Percentiles rank a stretch among this genome's conserved stretches.
These are phyloP conservation scores for Henckelia pumila DNA, from an alignment of 257 asterid species.

Conservation along the genomic window DNA sequence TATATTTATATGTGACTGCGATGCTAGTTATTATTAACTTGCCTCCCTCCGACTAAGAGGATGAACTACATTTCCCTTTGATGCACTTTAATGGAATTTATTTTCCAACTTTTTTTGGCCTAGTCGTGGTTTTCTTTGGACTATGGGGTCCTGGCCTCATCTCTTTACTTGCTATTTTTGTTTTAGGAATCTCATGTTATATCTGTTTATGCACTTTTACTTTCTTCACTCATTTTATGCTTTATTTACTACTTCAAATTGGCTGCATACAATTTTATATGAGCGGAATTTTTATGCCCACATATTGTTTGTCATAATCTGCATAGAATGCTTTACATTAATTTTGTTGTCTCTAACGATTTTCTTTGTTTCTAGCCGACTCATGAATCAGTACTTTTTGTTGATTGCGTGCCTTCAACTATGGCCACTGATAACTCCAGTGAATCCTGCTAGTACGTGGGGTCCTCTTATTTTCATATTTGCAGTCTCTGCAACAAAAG, in stretches of 20 bases:
- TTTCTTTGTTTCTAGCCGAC: slow-evolving; percentile 71
- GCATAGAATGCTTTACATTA: slow-evolving; percentile 4
- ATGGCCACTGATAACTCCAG: slow-evolving; percentile 98
- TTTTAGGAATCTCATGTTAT: background rate
- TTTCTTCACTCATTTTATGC: slow-evolving; percentile 4
- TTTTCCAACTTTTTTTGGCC: slow-evolving; percentile 6
- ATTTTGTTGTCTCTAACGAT: slow-evolving; percentile 29
- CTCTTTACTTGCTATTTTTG: slow-evolving; percentile 2
- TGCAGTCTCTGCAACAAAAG: slow-evolving; percentile 96
- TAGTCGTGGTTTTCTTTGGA: slow-evolving; percentile 12
- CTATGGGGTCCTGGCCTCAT: slow-evolving; percentile 3
- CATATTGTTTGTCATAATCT: slow-evolving; percentile 7
- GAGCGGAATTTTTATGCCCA: background rate
- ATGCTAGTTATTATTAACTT: background rate
- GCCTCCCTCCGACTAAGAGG: slow-evolving; percentile 13
- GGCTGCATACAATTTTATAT: background rate
- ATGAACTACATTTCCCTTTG: slow-evolving; percentile 14
- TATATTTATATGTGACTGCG: no score
- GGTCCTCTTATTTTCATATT: slow-evolving; percentile 98
- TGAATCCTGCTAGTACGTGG: slow-evolving; percentile 99
- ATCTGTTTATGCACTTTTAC: background rate
- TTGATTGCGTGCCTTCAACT: slow-evolving; percentile 99
- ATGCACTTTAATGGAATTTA: slow-evolving; percentile 10
- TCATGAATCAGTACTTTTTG: slow-evolving; percentile 98
- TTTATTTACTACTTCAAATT: slow-evolving; percentile 9